A percentile compares a stretch with the other conserved stretches of the same genome.
These are phyloP conservation scores for Coemansia sp. DNA, from an alignment of 192 early-diverging fungal genomes.

Conservation along the genomic window DNA sequence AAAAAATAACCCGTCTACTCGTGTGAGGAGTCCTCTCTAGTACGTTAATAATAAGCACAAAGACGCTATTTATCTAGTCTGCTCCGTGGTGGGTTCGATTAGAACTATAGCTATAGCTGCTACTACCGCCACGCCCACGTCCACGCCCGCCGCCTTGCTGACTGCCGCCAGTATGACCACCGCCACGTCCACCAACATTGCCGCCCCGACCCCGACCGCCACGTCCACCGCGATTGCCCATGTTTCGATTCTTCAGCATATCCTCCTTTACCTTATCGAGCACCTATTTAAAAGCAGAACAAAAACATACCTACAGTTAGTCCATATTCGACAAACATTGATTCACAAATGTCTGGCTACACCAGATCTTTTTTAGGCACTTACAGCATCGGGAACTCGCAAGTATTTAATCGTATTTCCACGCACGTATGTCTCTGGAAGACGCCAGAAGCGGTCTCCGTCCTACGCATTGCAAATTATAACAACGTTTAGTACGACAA, in stretches of 20 bases:
- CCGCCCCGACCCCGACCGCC: slow-evolving; percentile 58
- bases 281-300: slow-evolving; percentile 50
- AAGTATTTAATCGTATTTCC: slow-evolving; percentile 89
- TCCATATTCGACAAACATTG: neutral
- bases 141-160: slow-evolving; percentile 42
- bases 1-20: neutral
- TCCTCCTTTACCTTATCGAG: slow-evolving; percentile 92
- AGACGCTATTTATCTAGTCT: slow-evolving; percentile 4
- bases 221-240: slow-evolving; percentile 45
- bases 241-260: slow-evolving; percentile 60
- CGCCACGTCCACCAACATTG: slow-evolving; percentile 50
- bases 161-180: neutral
- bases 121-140: slow-evolving; percentile 41
- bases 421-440: slow-evolving; percentile 91
- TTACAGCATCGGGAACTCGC: slow-evolving; percentile 82
- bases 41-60: slow-evolving; percentile 12
- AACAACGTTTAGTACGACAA: neutral
- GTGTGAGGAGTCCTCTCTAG: neutral
- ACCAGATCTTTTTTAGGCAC: neutral
- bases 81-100: slow-evolving; percentile 25
- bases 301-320: neutral
- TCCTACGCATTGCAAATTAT: slow-evolving; percentile 56
- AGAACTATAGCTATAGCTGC: slow-evolving; percentile 11
- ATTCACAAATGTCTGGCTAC: neutral
- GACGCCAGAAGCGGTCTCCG: slow-evolving; percentile 90